A percentile compares a stretch with the other conserved stretches of the same genome.
These are phyloP conservation scores for Canariomyces notabilis DNA, from an alignment of 2,329 filamentous ascomycete species.

Conservation along the genomic window DNA sequence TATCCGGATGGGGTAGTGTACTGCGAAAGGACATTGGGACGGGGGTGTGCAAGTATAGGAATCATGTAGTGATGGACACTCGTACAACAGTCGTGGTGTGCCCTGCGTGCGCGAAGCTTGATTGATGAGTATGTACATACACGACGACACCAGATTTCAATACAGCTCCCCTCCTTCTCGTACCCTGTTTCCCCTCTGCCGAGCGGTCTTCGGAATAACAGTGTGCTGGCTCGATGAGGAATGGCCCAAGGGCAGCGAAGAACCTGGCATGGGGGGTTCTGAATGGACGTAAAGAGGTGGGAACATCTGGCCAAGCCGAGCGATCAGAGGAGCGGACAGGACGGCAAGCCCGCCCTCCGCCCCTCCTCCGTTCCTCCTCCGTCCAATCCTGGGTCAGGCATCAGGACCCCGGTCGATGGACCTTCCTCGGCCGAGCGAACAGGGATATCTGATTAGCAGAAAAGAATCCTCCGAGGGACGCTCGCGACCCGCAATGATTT, in stretches of 20 bases:
- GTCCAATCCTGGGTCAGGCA: slow-evolving; percentile 25
- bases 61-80: neutral
- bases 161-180: slow-evolving; percentile 4
- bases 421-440: slow-evolving; percentile 34
- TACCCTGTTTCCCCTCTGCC: slow-evolving; percentile 15
- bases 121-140: neutral
- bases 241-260: slow-evolving; percentile 16
- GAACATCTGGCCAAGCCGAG: slow-evolving; percentile 13
- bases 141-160: neutral
- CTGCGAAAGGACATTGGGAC: neutral
- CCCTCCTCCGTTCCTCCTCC: slow-evolving; percentile 22
- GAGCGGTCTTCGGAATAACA: slow-evolving; percentile 18
- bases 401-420: slow-evolving; percentile 17
- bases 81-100: neutral
- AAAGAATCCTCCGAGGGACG: slow-evolving; percentile 41
- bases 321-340: slow-evolving; percentile 15
- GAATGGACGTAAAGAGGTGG: slow-evolving; percentile 15
- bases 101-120: slow-evolving; percentile 1
- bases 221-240: slow-evolving; percentile 12
- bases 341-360: slow-evolving; percentile 20
- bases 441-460: slow-evolving; percentile 39
- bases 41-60: neutral
- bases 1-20: neutral
- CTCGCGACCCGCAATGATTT: slow-evolving; percentile 41
- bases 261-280: slow-evolving; percentile 13